Conservation (phyloP, 164 flowering plant genomes). For the Vitis labrusca region DNA sequence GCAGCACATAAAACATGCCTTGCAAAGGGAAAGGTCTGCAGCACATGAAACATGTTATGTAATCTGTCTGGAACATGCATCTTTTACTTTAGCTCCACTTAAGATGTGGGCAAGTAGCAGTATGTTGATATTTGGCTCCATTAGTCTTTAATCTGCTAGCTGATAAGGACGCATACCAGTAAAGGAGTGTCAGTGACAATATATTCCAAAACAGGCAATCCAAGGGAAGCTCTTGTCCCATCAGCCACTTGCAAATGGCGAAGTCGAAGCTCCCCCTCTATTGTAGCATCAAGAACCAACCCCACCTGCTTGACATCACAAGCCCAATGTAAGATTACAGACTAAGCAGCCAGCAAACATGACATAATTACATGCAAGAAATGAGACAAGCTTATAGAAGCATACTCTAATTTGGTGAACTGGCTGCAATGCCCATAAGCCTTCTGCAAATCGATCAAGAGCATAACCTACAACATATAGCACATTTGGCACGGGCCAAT, state of each 20-base stretch:
- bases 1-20: no score
- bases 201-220: slow-evolving; percentile 77
- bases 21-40: no score
- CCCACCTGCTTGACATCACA: slow-evolving; percentile 59
- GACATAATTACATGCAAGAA: not conserved
- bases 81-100: not conserved
- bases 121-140: not conserved
- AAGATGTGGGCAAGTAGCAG: not conserved
- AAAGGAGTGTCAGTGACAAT: slow-evolving; percentile 70
- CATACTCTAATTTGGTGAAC: slow-evolving; percentile 81
- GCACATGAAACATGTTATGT: not conserved
- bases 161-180: slow-evolving; percentile 35
- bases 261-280: slow-evolving; percentile 71
- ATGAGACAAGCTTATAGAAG: not conserved
- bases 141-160: not conserved
- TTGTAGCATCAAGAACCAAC: slow-evolving; percentile 81
- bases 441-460: slow-evolving; percentile 84
- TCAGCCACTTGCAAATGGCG: slow-evolving; percentile 89
- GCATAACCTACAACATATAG: slow-evolving; percentile 87
- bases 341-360: not conserved
- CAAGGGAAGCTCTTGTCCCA: slow-evolving; percentile 89
- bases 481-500: slow-evolving; percentile 85
- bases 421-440: slow-evolving; percentile 68
- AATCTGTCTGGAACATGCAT: not conserved
- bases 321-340: not conserved